phyloP scores from a whole-genome alignment of 306 rosid genomes.

The Trifolium repens region DNA sequence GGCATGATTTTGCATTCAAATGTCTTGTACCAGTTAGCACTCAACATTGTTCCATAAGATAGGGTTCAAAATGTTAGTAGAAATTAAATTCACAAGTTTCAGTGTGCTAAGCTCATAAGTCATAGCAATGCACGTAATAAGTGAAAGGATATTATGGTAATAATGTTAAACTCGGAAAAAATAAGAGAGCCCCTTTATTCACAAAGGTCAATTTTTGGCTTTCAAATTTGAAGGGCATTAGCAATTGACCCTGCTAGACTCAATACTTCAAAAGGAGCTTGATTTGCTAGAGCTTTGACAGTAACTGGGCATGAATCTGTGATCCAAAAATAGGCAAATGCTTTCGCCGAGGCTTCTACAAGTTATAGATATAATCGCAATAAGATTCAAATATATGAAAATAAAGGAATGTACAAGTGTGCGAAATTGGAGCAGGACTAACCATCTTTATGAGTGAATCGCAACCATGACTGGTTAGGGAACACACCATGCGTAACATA shows the following conservation, averaged over 20 bases:
- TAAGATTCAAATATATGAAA: neutral
- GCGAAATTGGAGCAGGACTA: constrained; percentile 32
- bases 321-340: constrained; percentile 90
- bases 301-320: constrained; percentile 94
- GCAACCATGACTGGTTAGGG: constrained; percentile 83
- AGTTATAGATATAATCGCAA: neutral
- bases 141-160: constrained; percentile 30
- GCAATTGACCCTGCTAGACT: constrained; percentile 94
- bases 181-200: constrained; percentile 35
- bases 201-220: constrained; percentile 22
- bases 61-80: neutral
- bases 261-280: constrained; percentile 87
- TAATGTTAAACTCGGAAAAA: neutral
- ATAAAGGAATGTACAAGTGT: neutral
- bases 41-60: constrained; percentile 15
- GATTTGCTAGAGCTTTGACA: constrained; percentile 69
- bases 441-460: constrained; percentile 77
- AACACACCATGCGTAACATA: constrained; percentile 92
- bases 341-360: constrained; percentile 54
- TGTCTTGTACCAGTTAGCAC: constrained; percentile 18
- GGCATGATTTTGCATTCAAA: constrained; percentile 4
- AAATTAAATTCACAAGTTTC: constrained; percentile 9
- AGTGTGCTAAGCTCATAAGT: constrained; percentile 11
- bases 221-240: constrained; percentile 74
- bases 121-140: constrained; percentile 9